Conservation (phyloP, 176 grass and related monocot species). For the Carex scoparia region DNA sequence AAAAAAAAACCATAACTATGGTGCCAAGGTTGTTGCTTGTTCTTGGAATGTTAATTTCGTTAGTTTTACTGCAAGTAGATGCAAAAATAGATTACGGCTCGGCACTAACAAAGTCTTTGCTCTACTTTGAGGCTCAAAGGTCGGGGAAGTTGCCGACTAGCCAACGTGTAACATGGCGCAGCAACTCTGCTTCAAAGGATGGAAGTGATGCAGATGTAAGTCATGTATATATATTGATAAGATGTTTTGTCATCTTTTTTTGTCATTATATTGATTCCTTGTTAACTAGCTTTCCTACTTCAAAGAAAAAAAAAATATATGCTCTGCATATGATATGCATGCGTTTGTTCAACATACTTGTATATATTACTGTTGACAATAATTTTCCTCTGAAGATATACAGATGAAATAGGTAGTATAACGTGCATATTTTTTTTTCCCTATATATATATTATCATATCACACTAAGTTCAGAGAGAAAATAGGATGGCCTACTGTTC, state of each 20-base stretch:
- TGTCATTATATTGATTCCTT: not conserved
- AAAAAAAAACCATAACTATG: not conserved
- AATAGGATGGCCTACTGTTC: not conserved
- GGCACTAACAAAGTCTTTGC: slow-evolving; percentile 57
- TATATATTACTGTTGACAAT: not conserved
- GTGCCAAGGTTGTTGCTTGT: not conserved
- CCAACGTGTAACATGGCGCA: slow-evolving; percentile 66
- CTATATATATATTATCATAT: not conserved
- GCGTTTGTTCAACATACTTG: not conserved
- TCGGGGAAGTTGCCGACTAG: slow-evolving; percentile 47
- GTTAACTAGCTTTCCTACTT: not conserved
- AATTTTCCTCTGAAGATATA: not conserved
- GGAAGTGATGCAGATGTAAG: slow-evolving; percentile 48
- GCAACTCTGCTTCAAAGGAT: slow-evolving; percentile 52
- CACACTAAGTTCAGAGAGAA: not conserved
- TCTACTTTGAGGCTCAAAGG: slow-evolving; percentile 75
- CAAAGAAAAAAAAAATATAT: not conserved
- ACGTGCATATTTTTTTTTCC: not conserved
- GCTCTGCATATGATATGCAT: not conserved
- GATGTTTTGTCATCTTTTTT: not conserved
- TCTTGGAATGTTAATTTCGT: slow-evolving; percentile 11
- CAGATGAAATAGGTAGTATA: not conserved
- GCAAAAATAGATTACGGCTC: slow-evolving; percentile 33
- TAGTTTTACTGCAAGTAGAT: not conserved
- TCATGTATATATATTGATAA: not conserved